phyloP scores from a whole-genome alignment of 495 filamentous ascomycete species.

The Friedmanniomyces simplex region DNA sequence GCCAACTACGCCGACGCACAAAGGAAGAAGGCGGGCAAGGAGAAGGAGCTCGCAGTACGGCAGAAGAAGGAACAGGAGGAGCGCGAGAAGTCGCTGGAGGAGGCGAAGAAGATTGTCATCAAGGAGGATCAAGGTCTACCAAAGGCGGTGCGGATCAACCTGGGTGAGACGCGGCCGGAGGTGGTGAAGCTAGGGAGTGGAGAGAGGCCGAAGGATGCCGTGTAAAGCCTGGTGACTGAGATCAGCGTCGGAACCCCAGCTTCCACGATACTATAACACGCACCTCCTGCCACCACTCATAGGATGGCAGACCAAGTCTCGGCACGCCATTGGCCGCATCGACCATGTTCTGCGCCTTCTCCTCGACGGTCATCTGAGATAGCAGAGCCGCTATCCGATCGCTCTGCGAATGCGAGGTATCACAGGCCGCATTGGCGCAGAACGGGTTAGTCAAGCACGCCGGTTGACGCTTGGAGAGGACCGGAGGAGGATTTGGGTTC shows the following conservation, averaged over 20 bases:
- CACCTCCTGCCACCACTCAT: conserved; percentile 40
- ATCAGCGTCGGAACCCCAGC: not conserved
- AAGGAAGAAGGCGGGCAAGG: conserved; percentile 39
- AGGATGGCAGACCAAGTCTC: conserved; percentile 45
- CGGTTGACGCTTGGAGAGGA: conserved; percentile 1
- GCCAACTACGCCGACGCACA: conserved; percentile 52
- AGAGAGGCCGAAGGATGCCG: conserved; percentile 42
- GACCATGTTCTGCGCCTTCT: conserved; percentile 14
- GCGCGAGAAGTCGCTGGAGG: conserved; percentile 56
- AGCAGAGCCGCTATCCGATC: conserved; percentile 15
- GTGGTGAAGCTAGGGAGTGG: conserved; percentile 30
- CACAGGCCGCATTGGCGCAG: conserved; percentile 14
- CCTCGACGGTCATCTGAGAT: conserved; percentile 11
- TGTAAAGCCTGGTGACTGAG: conserved; percentile 44
- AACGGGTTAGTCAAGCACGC: conserved; percentile 12
- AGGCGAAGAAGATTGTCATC: conserved; percentile 80
- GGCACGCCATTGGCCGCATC: conserved; percentile 36
- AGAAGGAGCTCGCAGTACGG: conserved; percentile 46
- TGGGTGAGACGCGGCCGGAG: conserved; percentile 43
- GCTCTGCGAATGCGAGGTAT: conserved; percentile 11
- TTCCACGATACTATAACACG: not conserved
- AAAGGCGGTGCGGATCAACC: conserved; percentile 60
- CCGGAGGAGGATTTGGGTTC: conserved; percentile 12
- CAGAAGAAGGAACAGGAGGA: conserved; percentile 65
- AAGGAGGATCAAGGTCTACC: conserved; percentile 73